These are phyloP conservation scores for Stagonosporopsis chrysanthemi DNA, from an alignment of 2,329 filamentous ascomycete genomes.

Conservation along the genomic window DNA sequence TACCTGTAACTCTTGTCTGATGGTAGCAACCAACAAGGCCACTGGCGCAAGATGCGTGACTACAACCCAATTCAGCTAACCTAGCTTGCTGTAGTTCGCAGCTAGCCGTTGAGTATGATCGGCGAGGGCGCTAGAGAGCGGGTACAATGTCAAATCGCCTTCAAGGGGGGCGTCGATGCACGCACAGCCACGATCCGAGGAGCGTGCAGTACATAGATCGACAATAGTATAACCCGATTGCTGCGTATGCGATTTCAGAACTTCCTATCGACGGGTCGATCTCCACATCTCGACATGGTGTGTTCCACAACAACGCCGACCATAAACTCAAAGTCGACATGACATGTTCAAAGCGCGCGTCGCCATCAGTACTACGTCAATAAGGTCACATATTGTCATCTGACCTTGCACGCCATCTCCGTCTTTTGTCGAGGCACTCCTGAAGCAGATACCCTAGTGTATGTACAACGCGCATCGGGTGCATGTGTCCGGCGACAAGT, in stretches of 20 bases:
- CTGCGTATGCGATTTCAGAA: not conserved
- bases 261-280: not conserved
- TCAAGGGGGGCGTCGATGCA: not conserved
- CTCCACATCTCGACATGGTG: not conserved
- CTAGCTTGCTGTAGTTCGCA: not conserved
- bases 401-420: not conserved
- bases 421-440: not conserved
- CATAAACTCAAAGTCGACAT: not conserved
- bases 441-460: not conserved
- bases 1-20: slow-evolving; percentile 32
- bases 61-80: not conserved
- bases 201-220: slow-evolving; percentile 1
- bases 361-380: not conserved
- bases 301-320: not conserved
- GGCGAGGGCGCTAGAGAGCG: not conserved
- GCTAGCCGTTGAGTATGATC: not conserved
- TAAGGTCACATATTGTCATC: not conserved
- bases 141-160: not conserved
- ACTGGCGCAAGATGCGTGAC: not conserved
- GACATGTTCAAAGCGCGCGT: not conserved
- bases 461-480: not conserved
- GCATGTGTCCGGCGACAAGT: not conserved
- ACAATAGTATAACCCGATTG: not conserved
- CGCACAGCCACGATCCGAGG: not conserved
- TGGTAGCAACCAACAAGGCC: not conserved